Base-by-base conservation (phyloP, 2,329 filamentous ascomycete species). In the Colletotrichum chrysophilum region DNA sequence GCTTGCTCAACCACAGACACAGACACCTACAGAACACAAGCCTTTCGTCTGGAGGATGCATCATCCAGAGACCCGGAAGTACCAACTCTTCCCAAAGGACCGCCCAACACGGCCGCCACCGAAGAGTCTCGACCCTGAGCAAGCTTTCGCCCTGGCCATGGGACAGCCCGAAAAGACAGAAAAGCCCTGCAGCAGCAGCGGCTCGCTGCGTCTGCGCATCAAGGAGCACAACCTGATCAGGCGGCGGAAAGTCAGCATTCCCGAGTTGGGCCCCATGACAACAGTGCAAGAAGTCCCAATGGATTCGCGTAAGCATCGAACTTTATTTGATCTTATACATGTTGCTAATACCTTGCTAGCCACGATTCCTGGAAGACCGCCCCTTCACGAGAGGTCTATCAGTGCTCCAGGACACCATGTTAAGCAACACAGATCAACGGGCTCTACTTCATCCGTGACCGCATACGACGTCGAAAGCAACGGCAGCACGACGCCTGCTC, bases 251-350 rank as follows among this genome's bases (percentile, higher is more conserved):
- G 86, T 91, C 78, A 93, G 90, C 82, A 89, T 93, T 16, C 90
- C 91, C 12, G 93, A 94, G 76, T 83, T 93, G 65, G 92, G 91
- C 3, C 91, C 91, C 38, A 93, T 93, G 92, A 93, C 92, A 7
- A 93, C 92, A 2, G 92, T 94, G 16, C 91, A 93, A 77, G 92
- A 94, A 80, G 84, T 89, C 65, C 83, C 91, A 67, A 93, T 94
- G 91, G 93, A 94, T 83, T 94, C 93, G 79, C 93, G 93, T 94
- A 87, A 86, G 92, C 87, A 67, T 32, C 24, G 43, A 30, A 61
- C 52, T 18, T 60, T 30, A 52, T 26, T 21, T 4, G 12, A 30
- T 55, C 28, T 52, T 14, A 18, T 10, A 24, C 10, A 58, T n/a
- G 24, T 43, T 32, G 32, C 36, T 81, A 66, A 76, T 34, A 32